A percentile compares a stretch with the other conserved stretches of the same genome.
phyloP scores from a whole-genome alignment of 2,329 filamentous ascomycete genomes.

The Paraphaeosphaeria sporulosa region DNA sequence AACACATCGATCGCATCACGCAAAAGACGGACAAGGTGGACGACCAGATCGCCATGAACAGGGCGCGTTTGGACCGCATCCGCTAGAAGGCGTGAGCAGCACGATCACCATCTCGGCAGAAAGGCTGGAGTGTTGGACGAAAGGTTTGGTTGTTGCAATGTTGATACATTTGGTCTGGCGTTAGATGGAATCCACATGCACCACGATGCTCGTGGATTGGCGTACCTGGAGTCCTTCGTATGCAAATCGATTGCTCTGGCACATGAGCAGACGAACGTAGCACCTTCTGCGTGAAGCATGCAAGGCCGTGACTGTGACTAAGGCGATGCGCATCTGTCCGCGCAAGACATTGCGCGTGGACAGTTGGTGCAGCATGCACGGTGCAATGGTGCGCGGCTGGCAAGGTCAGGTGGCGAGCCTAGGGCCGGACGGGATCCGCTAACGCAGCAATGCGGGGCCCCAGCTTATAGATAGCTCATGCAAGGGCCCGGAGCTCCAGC shows the following conservation, averaged over 20 bases:
- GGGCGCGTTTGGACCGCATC: conserved; percentile 73
- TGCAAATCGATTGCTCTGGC: conserved; percentile 2
- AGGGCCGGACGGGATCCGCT: conserved; percentile 6
- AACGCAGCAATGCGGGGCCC: conserved; percentile 32
- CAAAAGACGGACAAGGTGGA: conserved; percentile 82
- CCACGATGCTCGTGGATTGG: neutral
- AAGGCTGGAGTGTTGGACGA: neutral
- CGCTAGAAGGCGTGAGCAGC: conserved; percentile 39
- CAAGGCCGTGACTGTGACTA: neutral
- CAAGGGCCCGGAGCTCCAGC: conserved; percentile 10
- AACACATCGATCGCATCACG: conserved; percentile 77
- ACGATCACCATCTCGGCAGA: neutral
- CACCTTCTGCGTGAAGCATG: conserved; percentile 2
- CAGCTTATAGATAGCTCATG: conserved; percentile 8
- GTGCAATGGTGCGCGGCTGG: neutral
- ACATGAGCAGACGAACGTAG: neutral
- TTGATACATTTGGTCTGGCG: neutral
- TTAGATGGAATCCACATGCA: neutral
- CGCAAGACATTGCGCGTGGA: neutral
- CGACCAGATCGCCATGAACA: conserved; percentile 80
- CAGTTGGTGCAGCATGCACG: neutral
- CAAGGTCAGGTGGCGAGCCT: conserved; percentile 4
- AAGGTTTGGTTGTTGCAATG: neutral
- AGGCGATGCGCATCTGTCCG: neutral
- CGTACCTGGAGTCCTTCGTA: conserved; percentile 3